These are phyloP conservation scores for Funneliformis caledonium DNA, from an alignment of 371 early-diverging fungal genomes.

Conservation along the genomic window DNA sequence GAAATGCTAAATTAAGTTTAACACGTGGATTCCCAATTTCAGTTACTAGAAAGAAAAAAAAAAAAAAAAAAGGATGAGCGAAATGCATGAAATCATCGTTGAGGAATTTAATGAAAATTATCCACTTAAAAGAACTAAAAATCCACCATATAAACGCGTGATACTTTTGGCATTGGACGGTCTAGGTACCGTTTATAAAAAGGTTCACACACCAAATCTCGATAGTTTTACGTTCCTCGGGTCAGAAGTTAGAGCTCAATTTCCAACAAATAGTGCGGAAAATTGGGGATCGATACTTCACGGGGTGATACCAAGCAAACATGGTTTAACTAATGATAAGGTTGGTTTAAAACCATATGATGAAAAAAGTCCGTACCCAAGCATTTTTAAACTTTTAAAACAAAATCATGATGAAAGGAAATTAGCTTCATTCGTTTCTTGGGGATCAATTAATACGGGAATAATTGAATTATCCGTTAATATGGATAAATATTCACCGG, in stretches of 20 bases:
- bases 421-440: not conserved
- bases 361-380: constrained; percentile 2
- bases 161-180: constrained; percentile 15
- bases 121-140: not conserved
- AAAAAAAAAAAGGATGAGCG: no score
- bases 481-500: not conserved
- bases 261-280: constrained; percentile 25
- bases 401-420: not conserved
- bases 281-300: constrained; percentile 41
- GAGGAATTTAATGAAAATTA: no score
- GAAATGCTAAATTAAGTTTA: no score
- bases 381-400: constrained; percentile 19
- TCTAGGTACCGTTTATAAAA: not conserved
- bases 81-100: no score
- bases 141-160: not conserved
- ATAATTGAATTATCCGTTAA: constrained; percentile 26
- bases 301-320: constrained; percentile 29
- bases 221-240: not conserved
- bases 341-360: constrained; percentile 11
- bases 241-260: not conserved
- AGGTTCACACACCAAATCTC: not conserved
- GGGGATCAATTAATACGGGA: constrained; percentile 37
- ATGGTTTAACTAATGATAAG: constrained; percentile 23
- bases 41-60: no score
- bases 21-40: no score